A percentile compares a stretch with the other conserved stretches of the same genome.
Evolutionary conservation across 139 green algal genomes (phyloP).

Genomic region (Picochlorum sp.): DNA sequence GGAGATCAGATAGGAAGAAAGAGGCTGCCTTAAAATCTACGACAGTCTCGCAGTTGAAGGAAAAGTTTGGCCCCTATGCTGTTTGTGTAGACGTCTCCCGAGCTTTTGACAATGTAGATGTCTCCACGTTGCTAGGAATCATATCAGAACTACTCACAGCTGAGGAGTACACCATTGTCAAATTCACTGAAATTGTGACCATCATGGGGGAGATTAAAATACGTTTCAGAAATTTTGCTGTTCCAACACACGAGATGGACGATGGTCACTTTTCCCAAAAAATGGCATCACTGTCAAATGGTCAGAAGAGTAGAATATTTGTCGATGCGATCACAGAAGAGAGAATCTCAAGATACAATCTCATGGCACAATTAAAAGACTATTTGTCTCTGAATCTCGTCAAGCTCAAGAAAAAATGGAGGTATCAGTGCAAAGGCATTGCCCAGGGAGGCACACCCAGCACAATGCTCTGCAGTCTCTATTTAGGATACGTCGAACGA

Average conservation of each 20-base stretch:
- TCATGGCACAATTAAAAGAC: slow-evolving; percentile 48
- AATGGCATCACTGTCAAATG: slow-evolving; percentile 10
- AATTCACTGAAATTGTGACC: slow-evolving; percentile 46
- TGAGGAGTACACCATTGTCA: slow-evolving; percentile 46
- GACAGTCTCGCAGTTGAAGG: not conserved
- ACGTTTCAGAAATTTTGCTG: slow-evolving; percentile 13
- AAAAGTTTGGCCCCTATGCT: slow-evolving; percentile 40
- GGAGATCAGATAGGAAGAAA: slow-evolving; percentile 11
- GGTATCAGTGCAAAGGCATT: slow-evolving; percentile 58
- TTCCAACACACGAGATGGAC: not conserved
- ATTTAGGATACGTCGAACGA: slow-evolving; percentile 76
- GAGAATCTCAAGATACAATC: slow-evolving; percentile 23
- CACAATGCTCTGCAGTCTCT: slow-evolving; percentile 81
- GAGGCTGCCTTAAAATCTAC: slow-evolving; percentile 7
- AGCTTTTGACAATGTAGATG: slow-evolving; percentile 71
- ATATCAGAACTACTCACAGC: slow-evolving; percentile 37
- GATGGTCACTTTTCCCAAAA: slow-evolving; percentile 5
- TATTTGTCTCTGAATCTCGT: slow-evolving; percentile 70
- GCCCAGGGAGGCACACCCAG: slow-evolving; percentile 76
- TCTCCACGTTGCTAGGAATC: slow-evolving; percentile 40
- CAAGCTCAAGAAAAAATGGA: slow-evolving; percentile 49
- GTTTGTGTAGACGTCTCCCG: slow-evolving; percentile 59
- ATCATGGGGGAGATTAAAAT: slow-evolving; percentile 33
- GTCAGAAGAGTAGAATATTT: slow-evolving; percentile 21
- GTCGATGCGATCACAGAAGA: slow-evolving; percentile 30